Base-by-base conservation (phyloP, 495 filamentous ascomycete species). In the Darksidea phi region DNA sequence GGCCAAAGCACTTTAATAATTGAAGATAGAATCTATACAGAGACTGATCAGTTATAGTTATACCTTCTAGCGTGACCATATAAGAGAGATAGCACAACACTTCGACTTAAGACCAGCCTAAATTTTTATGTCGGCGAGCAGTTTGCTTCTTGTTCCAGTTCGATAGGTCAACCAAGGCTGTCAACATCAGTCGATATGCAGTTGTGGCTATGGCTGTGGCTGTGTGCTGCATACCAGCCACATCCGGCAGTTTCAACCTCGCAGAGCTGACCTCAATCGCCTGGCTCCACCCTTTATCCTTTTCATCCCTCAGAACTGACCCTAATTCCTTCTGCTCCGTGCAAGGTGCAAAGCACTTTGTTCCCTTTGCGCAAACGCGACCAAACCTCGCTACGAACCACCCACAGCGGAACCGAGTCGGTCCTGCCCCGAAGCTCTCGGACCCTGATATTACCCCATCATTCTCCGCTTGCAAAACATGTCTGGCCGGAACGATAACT, bases 401-500 rank as follows among this genome's bases (percentile, higher is more conserved):
- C 41, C 28, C 28, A 43, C 41, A 43, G 41, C 41, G 5, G 13
- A 43, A 43, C 41, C 41, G 41, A 43, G 41, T 43, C 41, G 3
- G 4, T 43, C 41, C 41, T 43, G 41, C 41, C 41, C 41, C 41
- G 18, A 43, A 43, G 41, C 41, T 43, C 41, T 43, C 41, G 41
- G 41, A 43, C 4, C 41, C 15, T 43, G 13, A 43, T 43, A 43
- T 15, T 13, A 4, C 15, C 28, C 28, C 28, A 32, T 32, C 28
- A 32, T 32, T 32, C 28, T 32, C 28, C 28, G 28, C 28, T 32
- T 4, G 28, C 28, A 32, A 32, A 32, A 10, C 28, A 32, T 32
- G 28, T 32, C 28, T 32, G 28, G 28, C 28, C 28, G 28, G 28
- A 32, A 32, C 28, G 28, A 32, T 10, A 48, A 58, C 18, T 72